Conservation (phyloP, 2,329 filamentous ascomycete genomes). For the Aspergillus sclerotialis region DNA sequence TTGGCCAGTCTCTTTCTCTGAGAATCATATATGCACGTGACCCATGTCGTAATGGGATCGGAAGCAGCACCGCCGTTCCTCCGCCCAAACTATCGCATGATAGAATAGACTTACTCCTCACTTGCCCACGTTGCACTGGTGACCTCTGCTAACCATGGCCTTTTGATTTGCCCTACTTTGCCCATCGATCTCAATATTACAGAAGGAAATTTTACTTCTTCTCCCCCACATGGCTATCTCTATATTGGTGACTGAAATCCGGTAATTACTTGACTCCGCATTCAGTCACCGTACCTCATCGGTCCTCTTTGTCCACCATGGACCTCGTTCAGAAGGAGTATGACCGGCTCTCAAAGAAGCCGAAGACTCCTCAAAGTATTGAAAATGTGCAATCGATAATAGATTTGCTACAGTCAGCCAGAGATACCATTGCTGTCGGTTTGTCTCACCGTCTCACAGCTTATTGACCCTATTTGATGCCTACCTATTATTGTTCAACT, state of each 20-base stretch:
- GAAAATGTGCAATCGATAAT: conserved; percentile 79
- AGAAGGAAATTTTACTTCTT: neutral
- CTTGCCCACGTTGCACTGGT: neutral
- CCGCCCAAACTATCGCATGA: conserved; percentile 1
- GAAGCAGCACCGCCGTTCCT: neutral
- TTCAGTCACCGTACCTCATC: conserved; percentile 10
- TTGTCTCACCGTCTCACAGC: conserved; percentile 18
- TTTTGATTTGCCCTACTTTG: neutral
- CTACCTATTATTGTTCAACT: neutral
- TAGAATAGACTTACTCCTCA: neutral
- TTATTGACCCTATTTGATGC: neutral
- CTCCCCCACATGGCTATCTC: conserved; percentile 19
- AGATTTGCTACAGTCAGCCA: conserved; percentile 64
- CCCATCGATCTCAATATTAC: neutral
- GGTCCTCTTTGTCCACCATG: conserved; percentile 36
- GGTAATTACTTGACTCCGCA: conserved; percentile 25
- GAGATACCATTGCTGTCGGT: conserved; percentile 68
- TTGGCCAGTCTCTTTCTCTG: conserved; percentile 4
- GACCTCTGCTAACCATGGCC: neutral
- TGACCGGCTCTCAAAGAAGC: conserved; percentile 61
- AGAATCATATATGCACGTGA: no score
- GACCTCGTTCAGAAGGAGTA: conserved; percentile 67
- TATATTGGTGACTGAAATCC: conserved; percentile 10
- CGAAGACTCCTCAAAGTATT: conserved; percentile 64
- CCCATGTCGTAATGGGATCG: conserved; percentile 4